Percentiles rank a stretch among this genome's conserved stretches.
phyloP scores from a whole-genome alignment of 2,329 filamentous ascomycete species.

The Colletotrichum sidae region DNA sequence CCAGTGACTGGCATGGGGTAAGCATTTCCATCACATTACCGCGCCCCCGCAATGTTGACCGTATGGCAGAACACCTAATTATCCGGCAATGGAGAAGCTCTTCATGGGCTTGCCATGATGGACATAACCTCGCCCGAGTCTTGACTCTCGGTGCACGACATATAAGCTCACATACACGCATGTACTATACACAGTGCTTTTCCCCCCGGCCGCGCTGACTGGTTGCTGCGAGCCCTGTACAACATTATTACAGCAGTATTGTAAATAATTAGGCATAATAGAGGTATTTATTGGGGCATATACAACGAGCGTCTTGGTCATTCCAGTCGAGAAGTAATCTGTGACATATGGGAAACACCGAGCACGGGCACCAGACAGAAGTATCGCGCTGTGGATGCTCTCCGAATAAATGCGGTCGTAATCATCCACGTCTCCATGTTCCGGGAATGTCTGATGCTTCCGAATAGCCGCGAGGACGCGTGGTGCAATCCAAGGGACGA shows the following conservation, averaged over 20 bases:
- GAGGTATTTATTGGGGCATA: constrained; percentile 18
- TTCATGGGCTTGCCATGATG: constrained; percentile 36
- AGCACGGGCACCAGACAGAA: no score
- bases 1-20: constrained; percentile 35
- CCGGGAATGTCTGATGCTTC: not conserved
- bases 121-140: constrained; percentile 3
- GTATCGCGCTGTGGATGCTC: no score
- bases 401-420: no score
- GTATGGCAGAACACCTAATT: constrained; percentile 35
- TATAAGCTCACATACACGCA: not conserved
- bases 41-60: not conserved
- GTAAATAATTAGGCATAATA: constrained; percentile 35
- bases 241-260: constrained; percentile 7
- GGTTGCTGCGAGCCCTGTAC: constrained; percentile 14
- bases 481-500: constrained; percentile 7
- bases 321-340: no score
- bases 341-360: no score
- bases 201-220: constrained; percentile 8
- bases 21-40: not conserved
- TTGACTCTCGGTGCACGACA: constrained; percentile 9
- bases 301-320: not conserved
- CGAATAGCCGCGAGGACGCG: not conserved
- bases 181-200: not conserved
- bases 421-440: not conserved
- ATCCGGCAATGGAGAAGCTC: constrained; percentile 36